phyloP scores from a whole-genome alignment of 2,329 filamentous ascomycete genomes.

The Arthrobotrys entomopaga region DNA sequence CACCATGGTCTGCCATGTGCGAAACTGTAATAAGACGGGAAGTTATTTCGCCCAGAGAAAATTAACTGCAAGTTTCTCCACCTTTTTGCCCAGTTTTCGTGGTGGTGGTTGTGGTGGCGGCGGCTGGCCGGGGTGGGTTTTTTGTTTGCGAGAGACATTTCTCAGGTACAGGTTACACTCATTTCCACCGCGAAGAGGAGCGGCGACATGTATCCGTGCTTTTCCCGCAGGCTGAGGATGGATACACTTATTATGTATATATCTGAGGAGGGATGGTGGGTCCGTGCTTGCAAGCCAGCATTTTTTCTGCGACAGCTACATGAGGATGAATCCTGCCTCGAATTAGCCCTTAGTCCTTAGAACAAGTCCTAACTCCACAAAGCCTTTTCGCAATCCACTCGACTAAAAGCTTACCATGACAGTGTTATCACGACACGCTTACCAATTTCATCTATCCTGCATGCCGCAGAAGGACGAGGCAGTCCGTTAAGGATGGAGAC shows the following conservation, averaged over 20 bases:
- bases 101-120: not conserved
- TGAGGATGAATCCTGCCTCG: slow-evolving; percentile 12
- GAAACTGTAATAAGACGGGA: slow-evolving; percentile 54
- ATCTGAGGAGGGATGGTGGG: slow-evolving; percentile 19
- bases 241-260: too few species aligned
- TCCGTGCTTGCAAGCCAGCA: slow-evolving; percentile 39
- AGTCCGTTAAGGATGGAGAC: slow-evolving; percentile 35
- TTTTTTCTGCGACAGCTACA: slow-evolving; percentile 45
- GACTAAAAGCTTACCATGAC: slow-evolving; percentile 45
- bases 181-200: slow-evolving; percentile 46
- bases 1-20: slow-evolving; percentile 51
- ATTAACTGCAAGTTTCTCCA: slow-evolving; percentile 28
- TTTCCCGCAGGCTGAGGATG: slow-evolving; percentile 28
- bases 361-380: slow-evolving; percentile 20
- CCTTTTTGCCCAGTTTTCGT: slow-evolving; percentile 14
- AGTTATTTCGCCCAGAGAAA: slow-evolving; percentile 42
- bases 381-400: not conserved
- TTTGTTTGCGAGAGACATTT: slow-evolving; percentile 52
- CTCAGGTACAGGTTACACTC: slow-evolving; percentile 53
- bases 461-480: slow-evolving; percentile 30
- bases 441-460: slow-evolving; percentile 48
- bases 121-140: slow-evolving; percentile 25
- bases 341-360: slow-evolving; percentile 22
- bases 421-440: slow-evolving; percentile 45
- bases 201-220: slow-evolving; percentile 42